Conservation (phyloP, 129 eudicot genomes). For the Lactuca sativa region DNA sequence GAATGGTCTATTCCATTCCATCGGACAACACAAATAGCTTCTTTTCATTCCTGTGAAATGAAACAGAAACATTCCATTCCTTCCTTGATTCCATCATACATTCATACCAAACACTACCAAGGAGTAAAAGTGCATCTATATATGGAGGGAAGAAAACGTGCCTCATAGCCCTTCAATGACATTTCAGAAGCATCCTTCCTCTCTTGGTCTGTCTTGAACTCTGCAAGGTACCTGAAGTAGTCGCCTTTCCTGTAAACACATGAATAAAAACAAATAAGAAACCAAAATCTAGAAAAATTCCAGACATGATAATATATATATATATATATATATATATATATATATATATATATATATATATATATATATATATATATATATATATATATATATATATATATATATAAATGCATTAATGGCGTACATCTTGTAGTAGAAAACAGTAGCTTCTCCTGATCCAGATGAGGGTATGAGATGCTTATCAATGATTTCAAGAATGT, state of each 20-base stretch:
- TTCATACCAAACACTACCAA: no score
- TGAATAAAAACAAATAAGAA: slow-evolving; percentile 11
- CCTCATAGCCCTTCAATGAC: slow-evolving; percentile 95
- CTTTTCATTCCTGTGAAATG: no score
- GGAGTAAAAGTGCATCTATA: no score
- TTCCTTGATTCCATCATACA: no score
- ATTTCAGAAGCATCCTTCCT: slow-evolving; percentile 87
- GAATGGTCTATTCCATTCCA: no score
- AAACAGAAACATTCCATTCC: no score
- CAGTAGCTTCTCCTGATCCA: slow-evolving; percentile 83
- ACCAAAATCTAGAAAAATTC: background rate
- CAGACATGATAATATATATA: no score
- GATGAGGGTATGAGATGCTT: slow-evolving; percentile 78
- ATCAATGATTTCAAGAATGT: slow-evolving; percentile 81
- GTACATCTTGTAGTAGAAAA: slow-evolving; percentile 90
- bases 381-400: no score
- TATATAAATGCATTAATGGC: slow-evolving; percentile 27
- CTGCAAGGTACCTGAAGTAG: slow-evolving; percentile 95
- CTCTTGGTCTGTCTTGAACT: slow-evolving; percentile 81
- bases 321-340: no score
- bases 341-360: no score
- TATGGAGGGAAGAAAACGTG: slow-evolving; percentile 27
- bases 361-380: no score
- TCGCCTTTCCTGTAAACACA: slow-evolving; percentile 82
- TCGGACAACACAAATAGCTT: no score